phyloP scores from a whole-genome alignment of 108 stramenopile genomes.

The Cyclotella choctawhatcheeana region DNA sequence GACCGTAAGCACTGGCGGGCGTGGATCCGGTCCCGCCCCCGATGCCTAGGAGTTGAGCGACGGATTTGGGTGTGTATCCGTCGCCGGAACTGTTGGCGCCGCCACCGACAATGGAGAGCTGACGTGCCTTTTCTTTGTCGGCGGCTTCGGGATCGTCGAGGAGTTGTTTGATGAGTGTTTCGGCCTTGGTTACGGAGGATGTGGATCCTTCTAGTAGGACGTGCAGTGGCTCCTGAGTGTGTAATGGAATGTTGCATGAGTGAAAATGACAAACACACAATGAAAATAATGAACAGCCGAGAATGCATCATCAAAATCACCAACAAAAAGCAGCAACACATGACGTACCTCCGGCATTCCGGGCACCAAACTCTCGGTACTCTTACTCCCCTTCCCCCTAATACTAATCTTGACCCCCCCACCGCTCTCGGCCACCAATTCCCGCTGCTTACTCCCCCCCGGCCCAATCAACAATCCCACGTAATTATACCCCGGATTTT shows the following conservation, averaged over 20 bases:
- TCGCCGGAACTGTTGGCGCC: no score
- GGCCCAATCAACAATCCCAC: constrained; percentile 59
- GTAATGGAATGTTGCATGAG: no score
- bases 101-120: constrained; percentile 47
- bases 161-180: constrained; percentile 54
- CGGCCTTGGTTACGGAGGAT: constrained; percentile 60
- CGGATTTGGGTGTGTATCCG: constrained; percentile 76
- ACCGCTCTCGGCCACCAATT: constrained; percentile 43
- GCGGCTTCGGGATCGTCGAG: constrained; percentile 58
- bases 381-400: constrained; percentile 47
- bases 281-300: no score
- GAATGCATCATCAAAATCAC: no score
- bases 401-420: constrained; percentile 54
- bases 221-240: constrained; percentile 85
- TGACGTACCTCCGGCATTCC: constrained; percentile 46
- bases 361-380: constrained; percentile 27
- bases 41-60: constrained; percentile 74
- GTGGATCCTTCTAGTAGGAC: constrained; percentile 65
- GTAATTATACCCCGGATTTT: constrained; percentile 59
- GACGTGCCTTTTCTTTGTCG: constrained; percentile 69
- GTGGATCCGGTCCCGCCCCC: constrained; percentile 38
- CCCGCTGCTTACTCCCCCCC: constrained; percentile 59
- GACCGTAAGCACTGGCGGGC: constrained; percentile 49
- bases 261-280: no score
- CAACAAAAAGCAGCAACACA: no score